Percentiles rank a stretch among this genome's conserved stretches.
Evolutionary conservation across 2,329 filamentous ascomycete species (phyloP).

Genomic region (Aspergillus sp.): DNA sequence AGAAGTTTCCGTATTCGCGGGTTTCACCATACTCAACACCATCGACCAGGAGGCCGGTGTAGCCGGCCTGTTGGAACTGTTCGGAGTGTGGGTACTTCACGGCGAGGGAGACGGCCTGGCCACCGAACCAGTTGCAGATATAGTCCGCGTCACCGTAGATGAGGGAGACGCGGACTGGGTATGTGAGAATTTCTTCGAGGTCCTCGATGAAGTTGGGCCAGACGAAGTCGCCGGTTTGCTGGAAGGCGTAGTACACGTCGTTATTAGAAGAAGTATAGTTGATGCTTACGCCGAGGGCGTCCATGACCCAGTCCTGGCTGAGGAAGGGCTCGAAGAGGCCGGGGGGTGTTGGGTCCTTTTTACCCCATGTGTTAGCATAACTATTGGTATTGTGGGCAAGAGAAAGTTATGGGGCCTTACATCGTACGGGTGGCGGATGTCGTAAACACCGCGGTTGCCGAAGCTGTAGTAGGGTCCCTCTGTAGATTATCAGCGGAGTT

Average conservation of each 20-base stretch:
- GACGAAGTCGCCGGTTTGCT: conserved; percentile 60
- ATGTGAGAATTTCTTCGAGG: conserved; percentile 59
- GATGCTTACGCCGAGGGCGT: conserved; percentile 62
- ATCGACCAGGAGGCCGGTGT: conserved; percentile 70
- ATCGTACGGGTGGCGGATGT: conserved; percentile 56
- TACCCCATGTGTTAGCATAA: not conserved
- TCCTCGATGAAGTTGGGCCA: conserved; percentile 61
- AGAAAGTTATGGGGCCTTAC: conserved; percentile 16
- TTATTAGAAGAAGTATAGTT: conserved; percentile 56
- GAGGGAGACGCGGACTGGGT: conserved; percentile 67
- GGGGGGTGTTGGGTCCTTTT: conserved; percentile 63
- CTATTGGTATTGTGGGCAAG: not conserved
- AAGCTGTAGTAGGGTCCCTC: conserved; percentile 58
- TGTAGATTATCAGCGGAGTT: conserved; percentile 3
- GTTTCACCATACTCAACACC: conserved; percentile 67
- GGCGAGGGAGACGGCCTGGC: conserved; percentile 67
- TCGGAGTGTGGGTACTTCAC: conserved; percentile 53
- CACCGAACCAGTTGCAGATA: conserved; percentile 65
- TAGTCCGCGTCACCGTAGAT: conserved; percentile 66
- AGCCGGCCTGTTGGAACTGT: conserved; percentile 67
- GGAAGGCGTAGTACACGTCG: conserved; percentile 50
- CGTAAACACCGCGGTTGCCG: conserved; percentile 58
- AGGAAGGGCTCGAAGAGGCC: conserved; percentile 64
- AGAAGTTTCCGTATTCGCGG: conserved; percentile 73
- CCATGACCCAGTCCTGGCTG: conserved; percentile 58